Conservation (phyloP, 805 yeast genomes). For the Jamesozyma piceae region DNA sequence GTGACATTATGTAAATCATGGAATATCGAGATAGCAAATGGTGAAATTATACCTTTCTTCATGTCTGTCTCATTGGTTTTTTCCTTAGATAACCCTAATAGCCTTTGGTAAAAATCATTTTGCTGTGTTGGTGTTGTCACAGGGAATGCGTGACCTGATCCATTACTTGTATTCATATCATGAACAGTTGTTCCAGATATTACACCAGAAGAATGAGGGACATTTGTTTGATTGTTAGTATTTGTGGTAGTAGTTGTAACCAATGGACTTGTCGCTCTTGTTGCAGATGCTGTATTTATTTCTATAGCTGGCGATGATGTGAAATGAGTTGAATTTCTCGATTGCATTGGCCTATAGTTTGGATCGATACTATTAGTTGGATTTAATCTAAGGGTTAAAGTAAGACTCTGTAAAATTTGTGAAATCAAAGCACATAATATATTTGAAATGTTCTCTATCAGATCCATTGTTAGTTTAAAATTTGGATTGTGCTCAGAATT, state of each 20-base stretch:
- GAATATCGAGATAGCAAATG: constrained; percentile 22
- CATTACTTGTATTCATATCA: background rate
- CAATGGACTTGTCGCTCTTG: background rate
- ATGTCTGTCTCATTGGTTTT: constrained; percentile 6
- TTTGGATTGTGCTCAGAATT: constrained; percentile 5
- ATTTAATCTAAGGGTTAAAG: constrained; percentile 20
- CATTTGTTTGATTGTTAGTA: background rate
- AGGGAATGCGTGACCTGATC: background rate
- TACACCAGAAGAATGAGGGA: background rate
- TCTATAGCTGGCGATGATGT: background rate
- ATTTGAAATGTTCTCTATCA: constrained; percentile 12
- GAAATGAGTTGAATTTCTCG: background rate
- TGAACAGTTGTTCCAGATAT: background rate
- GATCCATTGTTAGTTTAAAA: constrained; percentile 7
- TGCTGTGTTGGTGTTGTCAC: constrained; percentile 7
- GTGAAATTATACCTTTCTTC: constrained; percentile 23
- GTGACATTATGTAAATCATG: constrained; percentile 22
- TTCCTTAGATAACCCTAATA: constrained; percentile 21
- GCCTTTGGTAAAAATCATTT: constrained; percentile 22
- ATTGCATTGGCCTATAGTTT: constrained; percentile 12
- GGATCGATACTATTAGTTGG: constrained; percentile 27
- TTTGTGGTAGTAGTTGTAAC: background rate
- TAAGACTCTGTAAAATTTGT: constrained; percentile 17
- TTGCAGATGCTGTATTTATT: background rate
- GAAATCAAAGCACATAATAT: constrained; percentile 18